These are phyloP conservation scores for Xylaria multiplex DNA, from an alignment of 2,329 filamentous ascomycete species.

Conservation along the genomic window DNA sequence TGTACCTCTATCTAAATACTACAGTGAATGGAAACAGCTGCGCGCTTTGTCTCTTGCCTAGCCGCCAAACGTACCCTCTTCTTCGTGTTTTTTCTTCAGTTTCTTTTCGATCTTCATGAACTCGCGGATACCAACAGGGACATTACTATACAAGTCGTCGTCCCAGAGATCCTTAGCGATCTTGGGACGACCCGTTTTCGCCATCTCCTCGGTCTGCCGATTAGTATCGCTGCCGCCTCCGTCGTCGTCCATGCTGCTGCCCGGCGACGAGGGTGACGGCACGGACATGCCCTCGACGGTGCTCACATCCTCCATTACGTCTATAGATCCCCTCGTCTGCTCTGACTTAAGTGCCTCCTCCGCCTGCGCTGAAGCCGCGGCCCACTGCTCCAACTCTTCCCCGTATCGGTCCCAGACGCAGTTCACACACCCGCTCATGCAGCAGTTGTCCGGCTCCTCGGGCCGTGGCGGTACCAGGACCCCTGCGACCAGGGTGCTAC, in stretches of 20 bases:
- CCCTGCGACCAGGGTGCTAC: slow-evolving; percentile 76
- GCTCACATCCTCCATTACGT: slow-evolving; percentile 25
- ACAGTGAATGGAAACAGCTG: slow-evolving; percentile 13
- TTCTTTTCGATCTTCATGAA: slow-evolving; percentile 98
- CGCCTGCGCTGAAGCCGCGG: slow-evolving; percentile 70
- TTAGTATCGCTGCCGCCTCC: slow-evolving; percentile 78
- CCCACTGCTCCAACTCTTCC: slow-evolving; percentile 94
- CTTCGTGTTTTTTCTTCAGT: slow-evolving; percentile 77
- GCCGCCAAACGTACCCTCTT: slow-evolving; percentile 62
- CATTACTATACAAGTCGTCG: slow-evolving; percentile 77
- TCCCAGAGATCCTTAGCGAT: slow-evolving; percentile 65
- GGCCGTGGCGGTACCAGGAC: slow-evolving; percentile 85
- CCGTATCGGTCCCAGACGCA: slow-evolving; percentile 95
- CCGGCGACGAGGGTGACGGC: background rate
- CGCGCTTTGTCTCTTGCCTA: slow-evolving; percentile 40
- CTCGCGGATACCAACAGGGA: slow-evolving; percentile 92
- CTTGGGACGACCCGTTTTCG: slow-evolving; percentile 52
- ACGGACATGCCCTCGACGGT: slow-evolving; percentile 32
- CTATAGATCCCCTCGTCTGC: slow-evolving; percentile 40
- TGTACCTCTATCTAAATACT: slow-evolving; percentile 6
- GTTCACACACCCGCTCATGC: slow-evolving; percentile 98
- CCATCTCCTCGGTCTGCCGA: slow-evolving; percentile 58
- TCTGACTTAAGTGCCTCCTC: slow-evolving; percentile 60
- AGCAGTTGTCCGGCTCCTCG: slow-evolving; percentile 95
- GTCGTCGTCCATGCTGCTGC: slow-evolving; percentile 76